phyloP scores from a whole-genome alignment of 2,329 filamentous ascomycete genomes.

The Simplicillium sp. region DNA sequence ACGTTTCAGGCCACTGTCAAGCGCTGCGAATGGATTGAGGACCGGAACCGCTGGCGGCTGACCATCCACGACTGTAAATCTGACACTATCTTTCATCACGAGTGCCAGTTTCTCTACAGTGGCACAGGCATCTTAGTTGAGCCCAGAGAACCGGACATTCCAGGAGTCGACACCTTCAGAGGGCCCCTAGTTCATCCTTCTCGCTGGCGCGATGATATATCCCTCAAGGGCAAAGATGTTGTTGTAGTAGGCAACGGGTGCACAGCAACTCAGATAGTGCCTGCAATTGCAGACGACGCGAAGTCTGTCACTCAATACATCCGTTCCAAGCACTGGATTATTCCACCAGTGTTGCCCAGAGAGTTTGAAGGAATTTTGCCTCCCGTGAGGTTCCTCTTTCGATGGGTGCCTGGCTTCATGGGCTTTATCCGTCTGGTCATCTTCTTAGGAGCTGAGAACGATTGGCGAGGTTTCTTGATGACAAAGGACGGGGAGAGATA shows the following conservation, averaged over 20 bases:
- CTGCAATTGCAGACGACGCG: conserved; percentile 26
- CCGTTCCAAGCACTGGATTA: conserved; percentile 32
- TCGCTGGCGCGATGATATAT: conserved; percentile 40
- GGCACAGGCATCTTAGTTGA: conserved; percentile 22
- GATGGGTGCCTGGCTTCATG: conserved; percentile 34
- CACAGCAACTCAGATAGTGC: conserved; percentile 43
- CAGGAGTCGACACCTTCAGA: conserved; percentile 39
- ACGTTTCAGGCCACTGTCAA: conserved; percentile 25
- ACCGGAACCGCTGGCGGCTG: conserved; percentile 23
- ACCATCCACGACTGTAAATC: conserved; percentile 15
- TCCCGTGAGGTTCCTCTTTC: conserved; percentile 23
- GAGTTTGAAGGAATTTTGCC: conserved; percentile 10
- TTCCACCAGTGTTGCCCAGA: conserved; percentile 15
- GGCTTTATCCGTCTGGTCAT: conserved; percentile 31
- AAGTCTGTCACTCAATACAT: conserved; percentile 29
- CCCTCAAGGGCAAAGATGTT: conserved; percentile 36
- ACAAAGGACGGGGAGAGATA: conserved; percentile 23
- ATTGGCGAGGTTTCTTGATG: conserved; percentile 25
- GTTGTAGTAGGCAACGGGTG: conserved; percentile 47
- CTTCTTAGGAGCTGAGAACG: conserved; percentile 24
- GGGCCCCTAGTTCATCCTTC: conserved; percentile 46
- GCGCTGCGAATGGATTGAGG: conserved; percentile 27
- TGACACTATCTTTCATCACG: conserved; percentile 18
- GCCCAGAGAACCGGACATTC: conserved; percentile 29
- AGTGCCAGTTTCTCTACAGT: conserved; percentile 29